Base-by-base conservation (phyloP, 202 grass and related monocot species). In the Panicum virgatum region DNA sequence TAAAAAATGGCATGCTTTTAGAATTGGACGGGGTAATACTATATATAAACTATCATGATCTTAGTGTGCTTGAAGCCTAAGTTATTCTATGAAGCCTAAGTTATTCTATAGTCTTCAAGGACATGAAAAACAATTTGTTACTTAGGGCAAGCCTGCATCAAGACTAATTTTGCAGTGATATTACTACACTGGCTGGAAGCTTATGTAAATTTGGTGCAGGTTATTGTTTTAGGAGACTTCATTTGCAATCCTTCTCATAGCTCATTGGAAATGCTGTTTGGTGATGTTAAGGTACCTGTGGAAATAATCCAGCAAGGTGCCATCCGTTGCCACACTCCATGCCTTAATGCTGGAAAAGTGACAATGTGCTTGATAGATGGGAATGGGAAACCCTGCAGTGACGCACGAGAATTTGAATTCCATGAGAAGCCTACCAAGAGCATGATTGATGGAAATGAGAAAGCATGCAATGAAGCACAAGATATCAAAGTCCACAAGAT, bases 201-300 rank as follows among this genome's bases (percentile, higher is more conserved):
- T 47, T 81, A 51, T 71, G 56, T 45, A 81, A 77, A 84, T 74
- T 19, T 26, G 80, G 86, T 87, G 72, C 91, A 99, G 96, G 96
- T 99, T 85, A 76, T 99, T 34, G 86, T 99, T 90, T 66, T 58
- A 58, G 96, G 91, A 78, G 80, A 94, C 52, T 99, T 99, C 82
- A 61, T 82, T 66, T 88, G 54, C 54, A 86, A 91, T 30, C 73
- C 87, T 59, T 76, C 62, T 15, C 27, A 83, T 59, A 64, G 62
- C 77, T 73, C 56, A 84, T 89, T 91, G 77, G 50, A 32, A 54
- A 60, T 86, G 87, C 27, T 83, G 84, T 96, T 99, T 89, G 96
- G 91, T 37, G 83, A 94, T 72, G 52, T 64, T 82, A 81, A 94
- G 58, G 92, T 99, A 53, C 81, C 87, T 81, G 65, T 75, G 25